phyloP scores from a whole-genome alignment of 345 rosid species.

The Eucalyptus decipiens region DNA sequence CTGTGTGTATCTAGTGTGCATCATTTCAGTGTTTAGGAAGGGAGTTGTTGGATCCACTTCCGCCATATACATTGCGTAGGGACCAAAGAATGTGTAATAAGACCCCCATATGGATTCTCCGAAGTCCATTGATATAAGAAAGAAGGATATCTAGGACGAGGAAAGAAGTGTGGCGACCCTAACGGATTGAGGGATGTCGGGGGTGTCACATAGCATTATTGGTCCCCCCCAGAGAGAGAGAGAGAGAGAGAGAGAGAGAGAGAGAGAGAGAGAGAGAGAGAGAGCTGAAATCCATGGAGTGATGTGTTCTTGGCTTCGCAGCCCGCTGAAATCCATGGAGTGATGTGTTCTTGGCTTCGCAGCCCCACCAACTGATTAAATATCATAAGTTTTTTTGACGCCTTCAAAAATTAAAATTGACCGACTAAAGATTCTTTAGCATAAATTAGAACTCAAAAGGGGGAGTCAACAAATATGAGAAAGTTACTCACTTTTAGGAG shows the following conservation, averaged over 20 bases:
- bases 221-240: not conserved
- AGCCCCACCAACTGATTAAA: not conserved
- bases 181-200: no score
- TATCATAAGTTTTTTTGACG: not conserved
- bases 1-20: no score
- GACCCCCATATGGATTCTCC: no score
- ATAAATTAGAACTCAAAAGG: not conserved
- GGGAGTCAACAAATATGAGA: not conserved
- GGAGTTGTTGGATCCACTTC: no score
- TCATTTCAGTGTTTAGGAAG: no score
- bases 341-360: not conserved
- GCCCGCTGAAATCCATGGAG: not conserved
- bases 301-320: not conserved
- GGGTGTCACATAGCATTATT: not conserved
- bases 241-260: no score
- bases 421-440: not conserved
- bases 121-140: no score
- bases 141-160: no score
- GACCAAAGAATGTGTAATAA: no score
- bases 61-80: no score
- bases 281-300: not conserved
- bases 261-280: no score
- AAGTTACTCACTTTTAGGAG: not conserved
- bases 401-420: not conserved
- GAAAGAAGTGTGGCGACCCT: no score